Conservation (phyloP, 2,329 filamentous ascomycete genomes). For the Hymenoscyphus fructigenus region DNA sequence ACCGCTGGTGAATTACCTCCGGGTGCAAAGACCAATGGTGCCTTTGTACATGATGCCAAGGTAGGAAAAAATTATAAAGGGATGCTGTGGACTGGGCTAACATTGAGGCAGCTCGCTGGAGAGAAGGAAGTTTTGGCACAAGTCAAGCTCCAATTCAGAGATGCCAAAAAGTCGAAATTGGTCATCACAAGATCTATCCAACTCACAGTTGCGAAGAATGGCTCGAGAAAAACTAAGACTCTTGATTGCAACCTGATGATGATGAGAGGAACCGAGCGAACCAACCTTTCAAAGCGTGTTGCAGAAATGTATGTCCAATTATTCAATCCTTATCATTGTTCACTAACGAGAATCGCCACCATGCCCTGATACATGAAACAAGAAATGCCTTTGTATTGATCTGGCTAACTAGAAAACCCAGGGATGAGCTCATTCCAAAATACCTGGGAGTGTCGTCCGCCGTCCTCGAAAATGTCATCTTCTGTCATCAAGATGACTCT, state of each 20-base stretch:
- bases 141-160: conserved; percentile 84
- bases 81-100: conserved; percentile 20
- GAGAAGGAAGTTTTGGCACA: conserved; percentile 89
- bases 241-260: conserved; percentile 78
- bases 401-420: not conserved
- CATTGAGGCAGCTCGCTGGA: conserved; percentile 58
- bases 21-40: conserved; percentile 76
- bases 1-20: conserved; percentile 92
- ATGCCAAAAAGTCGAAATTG: conserved; percentile 74
- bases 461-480: conserved; percentile 91
- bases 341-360: not conserved
- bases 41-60: conserved; percentile 97
- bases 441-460: conserved; percentile 87
- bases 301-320: conserved; percentile 60
- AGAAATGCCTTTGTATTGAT: not conserved
- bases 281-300: conserved; percentile 74
- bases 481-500: conserved; percentile 98
- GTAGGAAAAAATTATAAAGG: conserved; percentile 39
- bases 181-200: conserved; percentile 82
- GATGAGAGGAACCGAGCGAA: conserved; percentile 75
- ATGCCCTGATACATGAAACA: too few species aligned
- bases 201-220: conserved; percentile 75
- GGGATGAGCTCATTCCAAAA: conserved; percentile 73
- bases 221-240: conserved; percentile 71
- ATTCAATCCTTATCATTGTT: not conserved